Conservation (phyloP, 129 eudicot species). For the Centrapalus pauciflorus region DNA sequence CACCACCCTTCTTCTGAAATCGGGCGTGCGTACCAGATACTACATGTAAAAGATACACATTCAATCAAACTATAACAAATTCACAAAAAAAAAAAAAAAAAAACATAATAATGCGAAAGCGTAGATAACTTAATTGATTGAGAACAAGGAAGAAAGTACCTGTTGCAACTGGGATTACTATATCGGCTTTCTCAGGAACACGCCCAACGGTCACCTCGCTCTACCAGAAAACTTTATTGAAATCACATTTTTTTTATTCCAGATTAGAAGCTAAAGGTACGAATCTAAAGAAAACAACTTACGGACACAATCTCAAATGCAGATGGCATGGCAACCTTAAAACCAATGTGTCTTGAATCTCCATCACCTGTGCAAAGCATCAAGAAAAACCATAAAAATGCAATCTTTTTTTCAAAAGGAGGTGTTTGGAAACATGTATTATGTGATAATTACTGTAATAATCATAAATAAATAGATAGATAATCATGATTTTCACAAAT, state of each 20-base stretch:
- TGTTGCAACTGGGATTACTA: slow-evolving; percentile 93
- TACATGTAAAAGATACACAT: slow-evolving; percentile 21
- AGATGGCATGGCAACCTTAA: slow-evolving; percentile 67
- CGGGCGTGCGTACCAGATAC: slow-evolving; percentile 86
- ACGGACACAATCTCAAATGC: slow-evolving; percentile 81
- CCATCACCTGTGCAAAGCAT: slow-evolving; percentile 59
- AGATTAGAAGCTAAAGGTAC: neutral
- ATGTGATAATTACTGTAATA: no score
- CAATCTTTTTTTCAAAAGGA: neutral
- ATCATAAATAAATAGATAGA: neutral
- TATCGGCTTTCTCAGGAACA: slow-evolving; percentile 78
- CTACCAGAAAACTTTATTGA: slow-evolving; percentile 28
- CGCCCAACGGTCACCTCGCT: slow-evolving; percentile 71
- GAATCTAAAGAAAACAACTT: slow-evolving; percentile 28
- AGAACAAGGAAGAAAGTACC: slow-evolving; percentile 35
- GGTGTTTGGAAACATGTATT: no score
- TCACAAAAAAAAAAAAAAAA: neutral
- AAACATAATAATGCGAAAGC: no score
- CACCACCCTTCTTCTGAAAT: slow-evolving; percentile 57
- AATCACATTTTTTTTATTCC: neutral
- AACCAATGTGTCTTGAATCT: slow-evolving; percentile 80
- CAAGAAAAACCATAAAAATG: no score
- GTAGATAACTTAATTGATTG: no score
- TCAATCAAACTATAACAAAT: neutral
- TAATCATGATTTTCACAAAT: neutral